These are phyloP conservation scores for Monosporascus sp. DNA, from an alignment of 2,329 filamentous ascomycete species.

Conservation along the genomic window DNA sequence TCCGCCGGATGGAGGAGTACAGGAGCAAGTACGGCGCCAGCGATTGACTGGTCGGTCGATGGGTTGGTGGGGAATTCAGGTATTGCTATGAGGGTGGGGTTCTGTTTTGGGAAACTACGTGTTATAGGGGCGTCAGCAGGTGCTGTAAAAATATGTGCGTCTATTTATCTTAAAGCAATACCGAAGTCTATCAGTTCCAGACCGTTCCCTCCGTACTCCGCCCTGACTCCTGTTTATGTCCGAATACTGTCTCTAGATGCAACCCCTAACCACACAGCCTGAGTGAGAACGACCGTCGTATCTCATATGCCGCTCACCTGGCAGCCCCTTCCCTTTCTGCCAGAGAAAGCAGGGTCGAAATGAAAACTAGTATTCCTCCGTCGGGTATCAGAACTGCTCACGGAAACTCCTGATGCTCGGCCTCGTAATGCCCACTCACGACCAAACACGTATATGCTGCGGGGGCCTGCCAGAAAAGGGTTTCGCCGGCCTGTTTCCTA, in stretches of 20 bases:
- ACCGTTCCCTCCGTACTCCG: neutral
- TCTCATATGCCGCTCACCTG: neutral
- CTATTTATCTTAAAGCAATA: neutral
- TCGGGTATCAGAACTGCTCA: neutral
- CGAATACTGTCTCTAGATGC: neutral
- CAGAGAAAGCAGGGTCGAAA: neutral
- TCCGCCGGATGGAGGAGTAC: conserved; percentile 69
- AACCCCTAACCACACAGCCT: neutral
- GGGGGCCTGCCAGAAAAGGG: neutral
- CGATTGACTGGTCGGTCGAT: conserved; percentile 33
- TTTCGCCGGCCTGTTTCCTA: neutral
- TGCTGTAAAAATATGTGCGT: neutral
- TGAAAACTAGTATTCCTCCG: neutral
- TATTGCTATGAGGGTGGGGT: no score
- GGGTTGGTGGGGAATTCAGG: no score
- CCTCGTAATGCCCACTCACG: neutral
- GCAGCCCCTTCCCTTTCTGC: neutral
- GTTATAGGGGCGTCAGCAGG: no score
- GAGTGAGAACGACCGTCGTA: neutral
- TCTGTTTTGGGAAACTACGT: no score
- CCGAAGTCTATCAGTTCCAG: neutral
- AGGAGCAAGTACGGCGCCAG: conserved; percentile 59
- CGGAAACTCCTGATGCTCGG: neutral
- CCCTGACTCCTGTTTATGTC: neutral
- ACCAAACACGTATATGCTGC: neutral